Percentiles rank a stretch among this genome's conserved stretches.
Evolutionary conservation across 441 rosid genomes (phyloP).

Genomic region (Mallotus repandus): DNA sequence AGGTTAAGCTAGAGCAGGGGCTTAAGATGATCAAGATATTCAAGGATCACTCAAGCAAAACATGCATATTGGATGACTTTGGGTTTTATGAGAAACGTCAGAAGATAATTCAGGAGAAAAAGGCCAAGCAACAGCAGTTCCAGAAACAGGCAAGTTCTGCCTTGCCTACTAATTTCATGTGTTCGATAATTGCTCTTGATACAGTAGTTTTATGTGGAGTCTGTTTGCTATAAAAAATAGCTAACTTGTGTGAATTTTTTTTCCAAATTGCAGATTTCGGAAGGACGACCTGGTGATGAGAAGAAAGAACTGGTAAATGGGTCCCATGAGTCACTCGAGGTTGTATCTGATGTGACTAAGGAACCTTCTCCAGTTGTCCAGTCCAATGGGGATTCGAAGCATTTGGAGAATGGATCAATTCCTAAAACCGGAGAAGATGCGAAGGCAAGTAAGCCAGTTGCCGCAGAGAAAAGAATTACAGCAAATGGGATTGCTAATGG

Average conservation of each 20-base stretch:
- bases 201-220: background rate
- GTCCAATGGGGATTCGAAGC: constrained; percentile 43
- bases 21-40: constrained; percentile 74
- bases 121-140: constrained; percentile 64
- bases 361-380: constrained; percentile 35
- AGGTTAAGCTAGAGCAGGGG: constrained; percentile 78
- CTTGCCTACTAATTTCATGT: background rate
- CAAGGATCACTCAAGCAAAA: constrained; percentile 67
- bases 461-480: constrained; percentile 29
- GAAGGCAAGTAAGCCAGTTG: constrained; percentile 31
- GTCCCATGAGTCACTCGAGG: constrained; percentile 25
- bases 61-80: constrained; percentile 87
- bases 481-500: constrained; percentile 50
- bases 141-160: constrained; percentile 57
- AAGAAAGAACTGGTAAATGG: constrained; percentile 45
- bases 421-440: constrained; percentile 35
- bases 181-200: background rate
- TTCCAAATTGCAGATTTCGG: constrained; percentile 42
- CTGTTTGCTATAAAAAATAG: no score
- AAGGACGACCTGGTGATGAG: constrained; percentile 50
- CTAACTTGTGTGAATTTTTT: background rate
- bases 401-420: constrained; percentile 34
- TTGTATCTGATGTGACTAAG: constrained; percentile 28
- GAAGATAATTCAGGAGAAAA: constrained; percentile 77
- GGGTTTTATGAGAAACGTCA: constrained; percentile 80